Conservation (phyloP, 1,284 basidiomycete genomes). For the Cystobasidium slooffiae region DNA sequence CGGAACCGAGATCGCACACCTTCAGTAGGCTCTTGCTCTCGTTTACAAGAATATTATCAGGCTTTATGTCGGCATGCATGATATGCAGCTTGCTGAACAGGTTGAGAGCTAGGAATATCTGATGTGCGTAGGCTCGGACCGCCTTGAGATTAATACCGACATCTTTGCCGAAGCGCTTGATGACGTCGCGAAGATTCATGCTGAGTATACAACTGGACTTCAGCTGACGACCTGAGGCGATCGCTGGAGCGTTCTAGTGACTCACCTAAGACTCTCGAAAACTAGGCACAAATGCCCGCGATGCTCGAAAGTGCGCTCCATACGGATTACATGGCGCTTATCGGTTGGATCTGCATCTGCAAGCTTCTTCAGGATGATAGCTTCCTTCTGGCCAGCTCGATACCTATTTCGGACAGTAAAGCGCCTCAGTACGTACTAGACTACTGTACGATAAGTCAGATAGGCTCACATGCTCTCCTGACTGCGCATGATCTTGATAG, state of each 20-base stretch:
- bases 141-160: conserved; percentile 94
- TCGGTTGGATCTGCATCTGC: conserved; percentile 90
- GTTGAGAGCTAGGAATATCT: conserved; percentile 86
- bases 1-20: conserved; percentile 94
- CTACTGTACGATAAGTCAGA: neutral
- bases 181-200: conserved; percentile 97
- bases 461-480: conserved; percentile 93
- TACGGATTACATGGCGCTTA: conserved; percentile 90
- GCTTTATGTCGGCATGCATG: conserved; percentile 98
- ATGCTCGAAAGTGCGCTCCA: conserved; percentile 94
- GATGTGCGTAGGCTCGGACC: conserved; percentile 96
- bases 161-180: conserved; percentile 98
- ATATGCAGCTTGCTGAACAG: conserved; percentile 85
- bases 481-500: conserved; percentile 94
- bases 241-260: conserved; percentile 24
- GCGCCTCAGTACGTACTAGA: neutral
- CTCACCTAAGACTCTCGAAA: conserved; percentile 88
- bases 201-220: conserved; percentile 59
- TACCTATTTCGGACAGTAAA: conserved; percentile 65
- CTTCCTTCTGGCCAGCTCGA: conserved; percentile 92
- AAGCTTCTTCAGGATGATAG: conserved; percentile 82
- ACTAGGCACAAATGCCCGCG: conserved; percentile 95
- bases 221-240: neutral
- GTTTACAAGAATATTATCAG: conserved; percentile 93
- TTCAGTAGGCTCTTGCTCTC: conserved; percentile 93